Evolutionary conservation across 2,329 filamentous ascomycete species (phyloP), one percentile per base, ranked within the genome.

Genomic region (Apiospora hydei): DNA sequence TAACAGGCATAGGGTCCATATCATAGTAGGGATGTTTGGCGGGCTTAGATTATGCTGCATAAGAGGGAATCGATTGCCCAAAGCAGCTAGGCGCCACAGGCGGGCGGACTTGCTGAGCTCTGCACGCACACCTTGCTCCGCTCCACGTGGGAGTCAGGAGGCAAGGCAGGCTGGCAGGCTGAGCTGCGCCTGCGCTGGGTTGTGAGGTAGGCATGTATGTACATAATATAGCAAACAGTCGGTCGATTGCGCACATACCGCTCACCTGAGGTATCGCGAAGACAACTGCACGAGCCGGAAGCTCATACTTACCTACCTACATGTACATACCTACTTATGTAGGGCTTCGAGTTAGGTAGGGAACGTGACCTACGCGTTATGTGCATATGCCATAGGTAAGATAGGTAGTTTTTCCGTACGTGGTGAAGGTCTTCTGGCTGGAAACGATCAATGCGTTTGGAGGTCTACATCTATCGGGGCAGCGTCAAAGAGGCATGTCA

Each of bases 61-160:
- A 64, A 24, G 21, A 41, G 18, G 21, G 34, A 18, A 41, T 3
- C 41, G 8, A 43, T 14, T n/a, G 57, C 34, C 53, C 5, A 61
- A 64, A 64, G 57, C 57, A 64, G 57, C 57, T 64, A 64, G 57
- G 18, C 21, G 18, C 57, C 57, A 64, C 30, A 61, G 30, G 51
- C 16, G 10, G 41, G 7, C 47, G 2, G 47, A 38, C 7, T 38
- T 38, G 34, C 34, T 21, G 21, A 49, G 46, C 46, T n/a, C 21
- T 49, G 46, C 46, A 49, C 46, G 24, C 49, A 38, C 34, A 38
- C 34, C 34, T 38, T 8, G 34, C 49, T 51, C 10, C 11, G n/a
- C 10, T 51, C 49, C 49, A 26, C 49, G n/a, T 51, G 49, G n/a
- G 11, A 51, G 7, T 14, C 13, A 18, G 44, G 3, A 46, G 46